Base-by-base conservation (phyloP, 768 basidiomycete species). In the Lyophyllum decastes region DNA sequence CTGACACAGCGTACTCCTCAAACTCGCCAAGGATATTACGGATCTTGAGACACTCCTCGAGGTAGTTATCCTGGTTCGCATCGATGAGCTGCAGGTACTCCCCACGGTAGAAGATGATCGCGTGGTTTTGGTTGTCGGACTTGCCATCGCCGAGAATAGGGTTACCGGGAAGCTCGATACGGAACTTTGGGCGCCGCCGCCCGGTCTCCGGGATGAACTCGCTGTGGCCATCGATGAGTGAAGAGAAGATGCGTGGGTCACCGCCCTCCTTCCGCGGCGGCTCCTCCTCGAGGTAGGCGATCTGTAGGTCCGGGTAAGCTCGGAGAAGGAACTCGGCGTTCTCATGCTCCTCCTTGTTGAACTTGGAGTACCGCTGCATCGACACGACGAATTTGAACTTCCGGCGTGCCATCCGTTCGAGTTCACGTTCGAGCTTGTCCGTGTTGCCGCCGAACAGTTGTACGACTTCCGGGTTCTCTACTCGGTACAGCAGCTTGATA, bases 311-410 rank as follows among this genome's bases (percentile, higher is more conserved):
- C 14, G 97, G 97, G 71, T 99, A 99, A 9, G 97, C 97, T 44
- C 97, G 92, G 22, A 98, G 78, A 53, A 99, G 74, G 76, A 99
- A 99, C 74, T 99, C 97, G 35, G 95, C 95, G 70, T 99, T 99
- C 79, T 98, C 97, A 57, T 95, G 89, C 72, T 99, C 97, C 74
- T 98, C 97, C 79, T 95, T 95, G 83, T 94, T 97, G 82, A 99
- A 99, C 76, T 98, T 98, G 66, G 94, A 92, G 75, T 97, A 98
- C 30, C 97, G 88, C 73, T 98, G 97, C 97, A 98, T 98, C 49
- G 96, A 98, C 25, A 98, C 95, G 64, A 98, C 86, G 66, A 98
- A 98, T 73, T 98, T 97, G 88, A 98, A 99, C 79, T 98, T 98
- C 68, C 97, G 84, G 40, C 96, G 84, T 9, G 95, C 90, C 96